A percentile compares a stretch with the other conserved stretches of the same genome.
Conservation (phyloP, 768 basidiomycete species). For the Sutorius australiensis region DNA sequence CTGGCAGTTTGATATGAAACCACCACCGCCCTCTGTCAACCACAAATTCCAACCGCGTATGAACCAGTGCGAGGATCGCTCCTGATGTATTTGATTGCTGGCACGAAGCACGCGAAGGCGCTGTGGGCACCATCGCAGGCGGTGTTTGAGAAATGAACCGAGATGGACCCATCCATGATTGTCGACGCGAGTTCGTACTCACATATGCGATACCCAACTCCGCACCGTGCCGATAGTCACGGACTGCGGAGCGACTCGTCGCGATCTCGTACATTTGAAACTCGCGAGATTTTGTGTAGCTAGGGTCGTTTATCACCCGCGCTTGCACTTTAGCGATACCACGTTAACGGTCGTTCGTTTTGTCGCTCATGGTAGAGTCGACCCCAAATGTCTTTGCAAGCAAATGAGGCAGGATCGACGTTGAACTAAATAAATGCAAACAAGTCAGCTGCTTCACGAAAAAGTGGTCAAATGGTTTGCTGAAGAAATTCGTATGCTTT, state of each 20-base stretch:
- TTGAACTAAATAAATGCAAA: constrained; percentile 19
- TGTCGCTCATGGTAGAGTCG: background rate
- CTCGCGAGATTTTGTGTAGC: background rate
- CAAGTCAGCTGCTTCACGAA: constrained; percentile 4
- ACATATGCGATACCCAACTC: background rate
- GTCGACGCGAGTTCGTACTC: background rate
- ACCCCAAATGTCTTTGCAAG: background rate
- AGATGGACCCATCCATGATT: background rate
- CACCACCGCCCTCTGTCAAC: background rate
- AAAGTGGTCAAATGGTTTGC: no score
- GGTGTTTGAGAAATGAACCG: constrained; percentile 10
- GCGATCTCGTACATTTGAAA: constrained; percentile 12
- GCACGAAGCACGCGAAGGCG: background rate
- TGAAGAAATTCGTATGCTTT: no score
- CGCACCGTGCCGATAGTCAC: background rate
- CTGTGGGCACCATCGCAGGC: background rate
- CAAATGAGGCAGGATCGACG: constrained; percentile 16
- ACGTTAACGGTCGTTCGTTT: no score
- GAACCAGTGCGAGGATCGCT: background rate
- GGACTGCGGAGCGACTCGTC: background rate
- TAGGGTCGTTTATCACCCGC: background rate
- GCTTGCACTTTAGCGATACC: background rate
- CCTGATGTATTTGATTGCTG: constrained; percentile 5
- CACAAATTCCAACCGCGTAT: background rate
- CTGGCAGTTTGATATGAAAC: constrained; percentile 6